phyloP scores from a whole-genome alignment of 306 rosid species.

The Rosa rugosa region DNA sequence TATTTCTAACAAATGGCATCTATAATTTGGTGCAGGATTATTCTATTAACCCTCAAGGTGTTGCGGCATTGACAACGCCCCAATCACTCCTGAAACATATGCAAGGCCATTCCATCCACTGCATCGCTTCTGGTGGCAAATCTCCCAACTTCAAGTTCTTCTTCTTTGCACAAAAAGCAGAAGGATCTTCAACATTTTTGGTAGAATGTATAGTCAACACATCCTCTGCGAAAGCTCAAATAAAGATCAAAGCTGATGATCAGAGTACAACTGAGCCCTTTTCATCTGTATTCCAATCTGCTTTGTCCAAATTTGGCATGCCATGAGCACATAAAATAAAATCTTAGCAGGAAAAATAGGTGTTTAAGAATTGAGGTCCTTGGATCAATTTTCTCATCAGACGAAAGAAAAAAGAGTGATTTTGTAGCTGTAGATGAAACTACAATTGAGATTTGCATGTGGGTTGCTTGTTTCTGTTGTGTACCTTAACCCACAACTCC shows the following conservation, averaged over 20 bases:
- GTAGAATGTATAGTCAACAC: conserved; percentile 94
- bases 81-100: conserved; percentile 72
- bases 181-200: conserved; percentile 69
- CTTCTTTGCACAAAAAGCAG: conserved; percentile 94
- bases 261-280: conserved; percentile 70
- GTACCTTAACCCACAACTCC: background rate
- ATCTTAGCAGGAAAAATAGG: conserved; percentile 14
- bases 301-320: conserved; percentile 71
- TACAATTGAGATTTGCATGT: conserved; percentile 8
- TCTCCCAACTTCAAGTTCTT: conserved; percentile 90
- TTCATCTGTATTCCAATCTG: conserved; percentile 77
- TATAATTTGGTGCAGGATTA: conserved; percentile 57
- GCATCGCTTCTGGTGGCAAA: conserved; percentile 96
- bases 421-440: conserved; percentile 24
- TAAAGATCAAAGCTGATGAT: conserved; percentile 88
- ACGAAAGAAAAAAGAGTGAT: background rate
- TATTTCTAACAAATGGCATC: background rate
- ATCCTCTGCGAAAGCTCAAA: conserved; percentile 76
- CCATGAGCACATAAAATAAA: conserved; percentile 38
- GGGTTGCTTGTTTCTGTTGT: conserved; percentile 3
- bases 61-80: conserved; percentile 62
- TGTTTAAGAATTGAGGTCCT: background rate
- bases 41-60: conserved; percentile 68
- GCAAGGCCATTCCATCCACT: conserved; percentile 82
- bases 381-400: background rate